Evolutionary conservation across 129 eudicot species (phyloP).

Genomic region (Arctium lappa): DNA sequence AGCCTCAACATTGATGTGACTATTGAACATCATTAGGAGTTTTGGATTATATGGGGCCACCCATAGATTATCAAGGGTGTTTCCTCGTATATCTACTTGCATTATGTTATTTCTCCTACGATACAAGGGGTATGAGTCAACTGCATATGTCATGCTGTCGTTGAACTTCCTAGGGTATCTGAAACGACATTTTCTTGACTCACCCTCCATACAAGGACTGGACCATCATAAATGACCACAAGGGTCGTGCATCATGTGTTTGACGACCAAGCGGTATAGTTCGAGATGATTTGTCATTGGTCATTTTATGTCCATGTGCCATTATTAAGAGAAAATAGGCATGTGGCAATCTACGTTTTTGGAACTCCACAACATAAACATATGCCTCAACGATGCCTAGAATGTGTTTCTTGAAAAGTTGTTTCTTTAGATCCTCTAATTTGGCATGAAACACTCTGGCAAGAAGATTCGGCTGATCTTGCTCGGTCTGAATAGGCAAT

Average conservation of each 20-base stretch:
- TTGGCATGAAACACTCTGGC: too few relatives aligned
- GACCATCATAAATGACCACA: neutral
- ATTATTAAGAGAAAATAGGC: too few relatives aligned
- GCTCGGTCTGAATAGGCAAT: too few relatives aligned
- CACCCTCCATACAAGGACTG: neutral
- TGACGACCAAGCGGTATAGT: neutral
- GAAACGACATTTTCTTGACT: neutral
- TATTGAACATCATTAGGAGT: neutral
- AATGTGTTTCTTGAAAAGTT: too few relatives aligned
- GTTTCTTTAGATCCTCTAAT: too few relatives aligned
- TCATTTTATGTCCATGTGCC: too few relatives aligned
- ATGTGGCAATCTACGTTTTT: too few relatives aligned
- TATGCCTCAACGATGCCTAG: too few relatives aligned
- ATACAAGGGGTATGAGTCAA: conserved; percentile 21
- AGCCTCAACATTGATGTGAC: neutral
- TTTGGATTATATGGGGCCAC: conserved; percentile 28
- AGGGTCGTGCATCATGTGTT: neutral
- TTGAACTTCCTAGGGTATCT: neutral
- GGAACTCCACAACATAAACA: too few relatives aligned
- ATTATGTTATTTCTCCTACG: conserved; percentile 4
- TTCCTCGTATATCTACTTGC: neutral
- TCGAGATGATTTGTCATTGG: neutral
- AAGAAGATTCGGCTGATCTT: too few relatives aligned
- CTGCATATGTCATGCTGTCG: neutral
- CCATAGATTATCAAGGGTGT: conserved; percentile 1